Evolutionary conservation across 2,329 filamentous ascomycete genomes (phyloP).

Genomic region (Blastomyces percursus): DNA sequence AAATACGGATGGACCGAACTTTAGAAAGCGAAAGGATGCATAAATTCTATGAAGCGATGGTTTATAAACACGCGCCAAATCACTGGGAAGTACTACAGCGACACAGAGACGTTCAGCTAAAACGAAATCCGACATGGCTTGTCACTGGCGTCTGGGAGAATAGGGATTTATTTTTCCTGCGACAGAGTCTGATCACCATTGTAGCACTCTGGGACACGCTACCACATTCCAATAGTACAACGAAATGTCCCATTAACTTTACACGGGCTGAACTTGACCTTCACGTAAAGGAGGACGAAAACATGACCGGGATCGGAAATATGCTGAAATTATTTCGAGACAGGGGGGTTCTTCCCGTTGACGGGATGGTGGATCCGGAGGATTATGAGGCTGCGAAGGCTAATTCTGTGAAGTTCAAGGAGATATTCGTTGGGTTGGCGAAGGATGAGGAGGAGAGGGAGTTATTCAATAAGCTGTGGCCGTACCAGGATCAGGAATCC

Average conservation of each 20-base stretch:
- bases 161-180: slow-evolving; percentile 25
- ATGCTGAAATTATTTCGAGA: slow-evolving; percentile 23
- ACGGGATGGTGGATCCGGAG: slow-evolving; percentile 25
- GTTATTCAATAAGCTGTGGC: slow-evolving; percentile 19
- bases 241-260: slow-evolving; percentile 19
- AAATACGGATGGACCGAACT: slow-evolving; percentile 20
- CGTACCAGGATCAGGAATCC: slow-evolving; percentile 17
- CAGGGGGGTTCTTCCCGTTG: slow-evolving; percentile 20
- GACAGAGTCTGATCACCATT: slow-evolving; percentile 20
- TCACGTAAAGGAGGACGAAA: slow-evolving; percentile 23
- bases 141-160: slow-evolving; percentile 25
- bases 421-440: slow-evolving; percentile 18
- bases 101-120: slow-evolving; percentile 11
- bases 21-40: slow-evolving; percentile 26
- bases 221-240: slow-evolving; percentile 4
- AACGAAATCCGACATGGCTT: slow-evolving; percentile 25
- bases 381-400: slow-evolving; percentile 19
- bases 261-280: slow-evolving; percentile 17
- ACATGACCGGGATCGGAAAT: slow-evolving; percentile 21
- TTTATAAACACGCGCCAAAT: slow-evolving; percentile 20
- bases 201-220: slow-evolving; percentile 18
- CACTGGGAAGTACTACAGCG: slow-evolving; percentile 23
- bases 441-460: slow-evolving; percentile 18
- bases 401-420: slow-evolving; percentile 16
- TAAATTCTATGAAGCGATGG: slow-evolving; percentile 26